phyloP scores from a whole-genome alignment of 768 basidiomycete species.

The Chalciporus pseudorubinellus region DNA sequence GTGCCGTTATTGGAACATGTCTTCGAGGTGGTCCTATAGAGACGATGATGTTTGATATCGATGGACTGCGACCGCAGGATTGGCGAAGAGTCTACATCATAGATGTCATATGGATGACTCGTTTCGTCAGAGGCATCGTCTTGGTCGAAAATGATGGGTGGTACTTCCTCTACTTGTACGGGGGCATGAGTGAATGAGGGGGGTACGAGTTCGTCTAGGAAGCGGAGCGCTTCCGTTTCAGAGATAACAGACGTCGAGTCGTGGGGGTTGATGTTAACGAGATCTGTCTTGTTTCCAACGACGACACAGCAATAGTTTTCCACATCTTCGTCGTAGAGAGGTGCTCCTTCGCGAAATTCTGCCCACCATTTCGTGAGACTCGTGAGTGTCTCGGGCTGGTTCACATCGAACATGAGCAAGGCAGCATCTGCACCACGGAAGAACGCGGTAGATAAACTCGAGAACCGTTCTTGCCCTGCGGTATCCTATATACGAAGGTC shows the following conservation, averaged over 20 bases:
- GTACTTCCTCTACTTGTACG: slow-evolving; percentile 8
- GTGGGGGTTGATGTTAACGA: slow-evolving; percentile 24
- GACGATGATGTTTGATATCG: slow-evolving; percentile 31
- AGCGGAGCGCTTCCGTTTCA: slow-evolving; percentile 46
- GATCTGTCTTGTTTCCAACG: slow-evolving; percentile 76
- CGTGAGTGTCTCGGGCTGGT: slow-evolving; percentile 55
- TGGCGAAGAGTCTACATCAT: slow-evolving; percentile 20
- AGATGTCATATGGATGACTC: not conserved
- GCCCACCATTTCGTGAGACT: slow-evolving; percentile 74
- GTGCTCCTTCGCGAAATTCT: slow-evolving; percentile 67
- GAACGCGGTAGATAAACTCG: slow-evolving; percentile 76
- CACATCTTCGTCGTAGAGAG: slow-evolving; percentile 60
- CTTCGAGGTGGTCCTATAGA: slow-evolving; percentile 34
- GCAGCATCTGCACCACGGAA: slow-evolving; percentile 85
- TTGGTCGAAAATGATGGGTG: slow-evolving; percentile 11
- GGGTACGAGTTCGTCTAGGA: slow-evolving; percentile 60
- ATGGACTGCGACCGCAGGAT: slow-evolving; percentile 21
- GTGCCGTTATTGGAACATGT: slow-evolving; percentile 52
- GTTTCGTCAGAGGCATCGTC: slow-evolving; percentile 16
- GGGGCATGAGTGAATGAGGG: slow-evolving; percentile 15
- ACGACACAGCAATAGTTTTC: slow-evolving; percentile 69
- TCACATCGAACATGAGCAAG: slow-evolving; percentile 79
- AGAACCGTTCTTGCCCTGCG: slow-evolving; percentile 87
- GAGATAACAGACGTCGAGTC: slow-evolving; percentile 28
- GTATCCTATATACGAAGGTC: slow-evolving; percentile 54